These are phyloP conservation scores for Pythium aquatile DNA, from an alignment of 352 stramenopile genomes.

Conservation along the genomic window DNA sequence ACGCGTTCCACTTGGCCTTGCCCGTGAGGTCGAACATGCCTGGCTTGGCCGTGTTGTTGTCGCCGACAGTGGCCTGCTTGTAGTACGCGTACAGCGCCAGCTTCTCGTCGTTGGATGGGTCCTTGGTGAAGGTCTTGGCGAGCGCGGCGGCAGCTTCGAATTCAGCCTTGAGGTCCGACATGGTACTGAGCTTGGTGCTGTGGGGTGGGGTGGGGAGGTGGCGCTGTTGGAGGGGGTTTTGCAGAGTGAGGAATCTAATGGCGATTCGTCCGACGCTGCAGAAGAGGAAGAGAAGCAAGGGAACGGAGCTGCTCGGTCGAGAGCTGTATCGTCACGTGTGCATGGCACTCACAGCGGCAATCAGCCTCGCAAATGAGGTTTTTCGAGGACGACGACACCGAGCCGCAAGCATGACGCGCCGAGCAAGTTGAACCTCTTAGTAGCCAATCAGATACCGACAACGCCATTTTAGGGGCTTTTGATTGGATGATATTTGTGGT, in stretches of 20 bases:
- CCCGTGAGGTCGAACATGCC: slow-evolving; percentile 87
- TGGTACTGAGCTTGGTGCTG: slow-evolving; percentile 28
- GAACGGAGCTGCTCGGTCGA: slow-evolving; percentile 1
- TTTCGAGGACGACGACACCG: slow-evolving; percentile 9
- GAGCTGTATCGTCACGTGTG: slow-evolving; percentile 12
- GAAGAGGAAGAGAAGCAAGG: slow-evolving; percentile 8
- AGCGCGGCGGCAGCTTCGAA: slow-evolving; percentile 82
- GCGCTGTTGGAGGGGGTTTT: slow-evolving; percentile 27
- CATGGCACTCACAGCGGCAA: slow-evolving; percentile 5
- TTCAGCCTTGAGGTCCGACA: slow-evolving; percentile 82
- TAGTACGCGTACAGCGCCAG: slow-evolving; percentile 87
- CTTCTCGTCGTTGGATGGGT: slow-evolving; percentile 86
- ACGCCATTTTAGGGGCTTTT: neutral
- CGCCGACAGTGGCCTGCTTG: slow-evolving; percentile 89
- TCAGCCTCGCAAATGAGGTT: slow-evolving; percentile 25
- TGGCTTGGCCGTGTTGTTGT: slow-evolving; percentile 79
- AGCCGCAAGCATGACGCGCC: slow-evolving; percentile 23
- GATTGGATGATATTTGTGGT: slow-evolving; percentile 17
- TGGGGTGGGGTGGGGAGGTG: slow-evolving; percentile 16
- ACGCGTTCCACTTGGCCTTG: slow-evolving; percentile 90
- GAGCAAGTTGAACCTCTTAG: slow-evolving; percentile 4
- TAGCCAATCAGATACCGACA: slow-evolving; percentile 20
- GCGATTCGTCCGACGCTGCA: neutral
- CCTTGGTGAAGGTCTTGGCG: slow-evolving; percentile 82
- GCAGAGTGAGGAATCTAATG: slow-evolving; percentile 36